Evolutionary conservation across 129 eudicot genomes (phyloP).

Genomic region (Flaveria trinervia): DNA sequence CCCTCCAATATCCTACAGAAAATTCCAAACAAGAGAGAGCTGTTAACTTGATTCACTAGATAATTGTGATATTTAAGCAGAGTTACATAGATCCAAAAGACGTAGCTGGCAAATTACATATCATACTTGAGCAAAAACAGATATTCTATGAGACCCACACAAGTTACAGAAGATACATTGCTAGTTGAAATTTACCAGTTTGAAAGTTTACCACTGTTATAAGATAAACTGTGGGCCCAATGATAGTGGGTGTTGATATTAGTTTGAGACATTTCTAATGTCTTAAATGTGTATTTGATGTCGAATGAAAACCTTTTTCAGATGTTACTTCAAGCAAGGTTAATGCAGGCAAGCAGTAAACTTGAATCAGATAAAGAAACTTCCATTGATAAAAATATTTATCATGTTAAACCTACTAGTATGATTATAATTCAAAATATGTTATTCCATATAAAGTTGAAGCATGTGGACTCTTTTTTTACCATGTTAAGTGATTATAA

Average conservation of each 20-base stretch:
- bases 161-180: neutral
- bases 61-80: neutral
- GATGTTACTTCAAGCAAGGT: neutral
- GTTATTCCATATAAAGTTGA: neutral
- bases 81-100: neutral
- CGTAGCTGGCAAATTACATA: neutral
- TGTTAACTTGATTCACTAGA: neutral
- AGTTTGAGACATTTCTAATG: neutral
- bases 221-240: neutral
- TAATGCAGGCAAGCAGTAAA: neutral
- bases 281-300: neutral
- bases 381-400: neutral
- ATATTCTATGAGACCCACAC: neutral
- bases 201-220: neutral
- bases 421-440: neutral
- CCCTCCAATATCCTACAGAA: slow-evolving; percentile 52
- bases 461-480: neutral
- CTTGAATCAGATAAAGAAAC: neutral
- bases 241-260: neutral
- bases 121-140: neutral
- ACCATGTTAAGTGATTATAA: neutral
- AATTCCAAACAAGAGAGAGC: neutral
- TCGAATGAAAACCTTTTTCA: neutral
- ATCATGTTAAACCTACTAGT: neutral
- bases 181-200: neutral